Base-by-base conservation (phyloP, 2,329 filamentous ascomycete genomes). In the Arthrobotrys sphaeroides region DNA sequence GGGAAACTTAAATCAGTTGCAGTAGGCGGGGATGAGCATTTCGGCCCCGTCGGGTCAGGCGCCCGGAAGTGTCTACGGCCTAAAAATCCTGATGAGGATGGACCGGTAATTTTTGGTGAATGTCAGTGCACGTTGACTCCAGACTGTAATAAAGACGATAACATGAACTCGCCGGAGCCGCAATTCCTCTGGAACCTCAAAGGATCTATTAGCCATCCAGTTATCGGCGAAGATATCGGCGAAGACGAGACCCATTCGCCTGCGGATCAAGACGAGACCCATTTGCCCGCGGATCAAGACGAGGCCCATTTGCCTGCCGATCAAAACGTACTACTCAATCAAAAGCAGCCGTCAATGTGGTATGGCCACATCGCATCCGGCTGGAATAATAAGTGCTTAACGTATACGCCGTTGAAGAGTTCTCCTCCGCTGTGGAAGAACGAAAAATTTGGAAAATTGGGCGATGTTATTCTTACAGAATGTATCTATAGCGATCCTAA, bases 121-220 rank as follows among this genome's bases (percentile, higher is more conserved):
- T 69, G 65, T 26, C 9, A n/a, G 7, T 69, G 65, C 33, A n/a
- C n/a, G n/a, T 28, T n/a, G 13, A 31, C 33, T 1, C 47, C 47
- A 1, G 18, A 67, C 5, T 74, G 70, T 13, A 43, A 53, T 31
- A 53, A 51, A 47, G 55, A 31, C 10, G n/a, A 60, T 40, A 68
- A 64, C 36, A 68, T 68, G 20, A 74, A 74, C 20, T 38, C 22
- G 4, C 62, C 70, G 4, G 26, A 0, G 1, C 64, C 70, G 1
- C 36, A 40, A 18, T 74, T 68, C 18, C 70, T 51, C 20, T 74
- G 70, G 70, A 64, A 61, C 47, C 10, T 74, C 6, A 38, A 13
- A 20, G 70, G 70, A 2, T 9, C 13, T 13, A 2, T 49, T 13
- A 6, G 12, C 10, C 16, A 38, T 26, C 40, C 26, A 26, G n/a